A percentile compares a stretch with the other conserved stretches of the same genome.
phyloP scores from a whole-genome alignment of 768 basidiomycete species.

The Amanita polypyramis region DNA sequence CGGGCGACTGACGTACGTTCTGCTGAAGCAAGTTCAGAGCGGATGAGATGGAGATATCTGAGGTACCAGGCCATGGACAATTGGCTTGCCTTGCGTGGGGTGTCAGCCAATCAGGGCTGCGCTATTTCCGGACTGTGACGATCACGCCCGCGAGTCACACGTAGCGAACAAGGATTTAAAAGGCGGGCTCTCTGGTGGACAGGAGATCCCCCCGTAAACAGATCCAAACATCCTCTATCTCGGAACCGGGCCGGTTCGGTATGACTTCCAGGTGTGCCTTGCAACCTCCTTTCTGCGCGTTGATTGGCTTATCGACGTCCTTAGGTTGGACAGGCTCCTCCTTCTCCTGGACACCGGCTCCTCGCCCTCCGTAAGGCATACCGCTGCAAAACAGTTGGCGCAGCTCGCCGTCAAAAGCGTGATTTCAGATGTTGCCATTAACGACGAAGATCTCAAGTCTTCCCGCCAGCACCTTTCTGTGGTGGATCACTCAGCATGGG shows the following conservation, averaged over 20 bases:
- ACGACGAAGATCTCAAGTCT: conserved; percentile 66
- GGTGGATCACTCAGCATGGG: conserved; percentile 73
- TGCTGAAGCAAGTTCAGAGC: not conserved
- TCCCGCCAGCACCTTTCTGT: conserved; percentile 45
- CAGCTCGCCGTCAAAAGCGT: conserved; percentile 85
- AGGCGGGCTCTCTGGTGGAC: conserved; percentile 34
- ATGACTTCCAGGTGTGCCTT: conserved; percentile 67
- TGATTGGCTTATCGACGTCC: not conserved
- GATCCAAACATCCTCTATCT: conserved; percentile 28
- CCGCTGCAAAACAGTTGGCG: conserved; percentile 95
- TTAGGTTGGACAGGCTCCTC: conserved; percentile 93
- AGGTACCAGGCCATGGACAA: conserved; percentile 6
- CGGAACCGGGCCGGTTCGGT: conserved; percentile 43
- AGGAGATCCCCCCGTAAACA: conserved; percentile 47
- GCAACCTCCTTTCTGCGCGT: not conserved
- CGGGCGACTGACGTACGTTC: not conserved
- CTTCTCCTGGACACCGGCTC: conserved; percentile 93
- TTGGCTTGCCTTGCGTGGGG: not conserved
- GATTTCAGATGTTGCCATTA: conserved; percentile 65
- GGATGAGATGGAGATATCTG: conserved; percentile 5
- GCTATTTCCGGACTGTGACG: conserved; percentile 19
- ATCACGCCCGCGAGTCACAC: conserved; percentile 30
- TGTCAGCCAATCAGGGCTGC: not conserved
- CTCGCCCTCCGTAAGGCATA: conserved; percentile 77
- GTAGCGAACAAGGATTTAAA: conserved; percentile 52